Percentiles rank a stretch among this genome's conserved stretches.
These are phyloP conservation scores for Cercophora sp. DNA, from an alignment of 495 filamentous ascomycete species.

Conservation along the genomic window DNA sequence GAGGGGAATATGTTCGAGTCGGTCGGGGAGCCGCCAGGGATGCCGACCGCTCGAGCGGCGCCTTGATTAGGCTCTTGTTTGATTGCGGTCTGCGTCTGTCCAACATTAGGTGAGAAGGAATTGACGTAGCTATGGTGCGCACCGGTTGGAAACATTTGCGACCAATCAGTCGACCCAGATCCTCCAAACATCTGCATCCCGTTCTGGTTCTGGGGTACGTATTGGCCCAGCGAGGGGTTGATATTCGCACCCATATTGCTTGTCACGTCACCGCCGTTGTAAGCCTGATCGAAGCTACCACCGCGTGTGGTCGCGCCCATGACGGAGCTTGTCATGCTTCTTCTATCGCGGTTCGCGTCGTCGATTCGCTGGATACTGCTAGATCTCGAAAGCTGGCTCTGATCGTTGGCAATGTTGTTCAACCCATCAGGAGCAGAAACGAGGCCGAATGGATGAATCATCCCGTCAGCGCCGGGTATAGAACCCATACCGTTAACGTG, in stretches of 20 bases:
- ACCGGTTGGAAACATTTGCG: constrained; percentile 68
- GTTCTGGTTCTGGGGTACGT: constrained; percentile 49
- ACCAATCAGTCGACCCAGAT: constrained; percentile 56
- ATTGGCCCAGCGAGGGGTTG: constrained; percentile 54
- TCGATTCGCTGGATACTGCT: constrained; percentile 56
- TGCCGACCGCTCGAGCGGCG: constrained; percentile 37
- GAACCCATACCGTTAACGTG: constrained; percentile 51
- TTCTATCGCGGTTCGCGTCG: constrained; percentile 46
- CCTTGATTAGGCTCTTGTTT: constrained; percentile 45
- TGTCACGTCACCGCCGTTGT: constrained; percentile 47
- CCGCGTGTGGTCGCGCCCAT: constrained; percentile 35
- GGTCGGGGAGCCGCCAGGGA: constrained; percentile 37
- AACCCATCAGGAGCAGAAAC: constrained; percentile 43
- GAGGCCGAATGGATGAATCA: constrained; percentile 48
- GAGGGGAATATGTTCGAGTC: constrained; percentile 37
- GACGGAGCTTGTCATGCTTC: constrained; percentile 48
- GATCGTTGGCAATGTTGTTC: constrained; percentile 49
- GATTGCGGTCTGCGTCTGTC: constrained; percentile 49
- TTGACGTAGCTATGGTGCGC: constrained; percentile 58
- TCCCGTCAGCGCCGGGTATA: constrained; percentile 47
- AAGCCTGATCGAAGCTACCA: constrained; percentile 43
- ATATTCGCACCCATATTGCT: constrained; percentile 52
- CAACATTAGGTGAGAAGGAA: constrained; percentile 55
- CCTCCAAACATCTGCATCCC: constrained; percentile 50
- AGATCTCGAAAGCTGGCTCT: constrained; percentile 53